Conservation (phyloP, 2,329 filamentous ascomycete genomes). For the Ilyonectria sp. region DNA sequence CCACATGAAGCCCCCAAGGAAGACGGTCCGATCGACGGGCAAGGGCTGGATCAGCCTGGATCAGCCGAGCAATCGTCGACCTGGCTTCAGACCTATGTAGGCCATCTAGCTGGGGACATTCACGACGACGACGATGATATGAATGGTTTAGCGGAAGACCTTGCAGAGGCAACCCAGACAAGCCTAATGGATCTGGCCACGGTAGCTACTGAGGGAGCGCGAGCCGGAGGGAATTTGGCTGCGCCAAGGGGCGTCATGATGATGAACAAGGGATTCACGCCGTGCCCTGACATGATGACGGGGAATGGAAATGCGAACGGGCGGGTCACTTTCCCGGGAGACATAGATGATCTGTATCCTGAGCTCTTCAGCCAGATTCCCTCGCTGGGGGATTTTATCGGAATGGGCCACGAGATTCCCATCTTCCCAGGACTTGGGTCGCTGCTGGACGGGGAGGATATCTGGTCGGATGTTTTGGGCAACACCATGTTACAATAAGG, state of each 20-base stretch:
- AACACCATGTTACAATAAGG: background rate
- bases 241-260: background rate
- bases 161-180: background rate
- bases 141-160: background rate
- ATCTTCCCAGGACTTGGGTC: background rate
- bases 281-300: background rate
- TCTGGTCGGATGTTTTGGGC: slow-evolving; percentile 9
- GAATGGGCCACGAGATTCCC: slow-evolving; percentile 11
- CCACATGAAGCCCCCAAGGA: background rate
- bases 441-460: slow-evolving; percentile 11
- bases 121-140: background rate
- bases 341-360: background rate
- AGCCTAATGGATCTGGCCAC: background rate
- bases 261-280: background rate
- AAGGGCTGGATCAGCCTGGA: background rate
- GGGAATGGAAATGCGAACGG: background rate
- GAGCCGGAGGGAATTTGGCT: background rate
- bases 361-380: slow-evolving; percentile 20
- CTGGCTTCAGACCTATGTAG: slow-evolving; percentile 23
- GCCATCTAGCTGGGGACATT: slow-evolving; percentile 15
- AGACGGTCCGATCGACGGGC: background rate
- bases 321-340: background rate
- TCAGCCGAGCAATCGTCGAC: background rate
- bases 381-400: slow-evolving; percentile 19
- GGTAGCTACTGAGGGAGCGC: background rate